These are phyloP conservation scores for Pseudogymnoascus sp. DNA, from an alignment of 2,329 filamentous ascomycete genomes.

Conservation along the genomic window DNA sequence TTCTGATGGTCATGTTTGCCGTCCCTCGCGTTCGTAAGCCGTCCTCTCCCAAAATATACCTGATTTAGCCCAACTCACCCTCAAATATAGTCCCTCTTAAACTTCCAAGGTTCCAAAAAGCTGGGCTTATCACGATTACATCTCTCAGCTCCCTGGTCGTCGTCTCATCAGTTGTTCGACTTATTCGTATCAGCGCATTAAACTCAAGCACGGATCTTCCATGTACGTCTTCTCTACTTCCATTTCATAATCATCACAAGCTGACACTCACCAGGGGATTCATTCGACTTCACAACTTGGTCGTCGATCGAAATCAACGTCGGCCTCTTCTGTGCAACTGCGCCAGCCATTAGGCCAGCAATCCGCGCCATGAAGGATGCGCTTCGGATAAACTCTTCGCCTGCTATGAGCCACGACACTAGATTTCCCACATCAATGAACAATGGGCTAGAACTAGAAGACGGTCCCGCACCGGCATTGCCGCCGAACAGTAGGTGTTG, in stretches of 20 bases:
- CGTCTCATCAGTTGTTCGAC: conserved; percentile 12
- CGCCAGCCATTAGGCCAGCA: conserved; percentile 16
- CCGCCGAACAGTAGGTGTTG: not conserved
- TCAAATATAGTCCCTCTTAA: conserved; percentile 14
- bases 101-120: conserved; percentile 16
- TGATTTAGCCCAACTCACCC: not conserved
- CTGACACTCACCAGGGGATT: conserved; percentile 11
- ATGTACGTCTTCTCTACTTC: conserved; percentile 12
- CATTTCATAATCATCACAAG: not conserved
- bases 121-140: conserved; percentile 14
- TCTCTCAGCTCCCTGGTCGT: conserved; percentile 17
- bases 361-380: conserved; percentile 8
- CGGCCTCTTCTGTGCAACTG: conserved; percentile 17
- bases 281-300: conserved; percentile 15
- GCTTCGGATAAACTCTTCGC: not conserved
- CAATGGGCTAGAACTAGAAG: not conserved
- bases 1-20: conserved; percentile 17
- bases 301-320: conserved; percentile 16
- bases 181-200: conserved; percentile 5
- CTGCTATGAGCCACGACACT: not conserved
- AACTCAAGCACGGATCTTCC: conserved; percentile 11
- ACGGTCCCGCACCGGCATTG: not conserved
- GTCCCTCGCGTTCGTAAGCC: conserved; percentile 17
- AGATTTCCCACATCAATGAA: not conserved
- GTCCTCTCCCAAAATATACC: not conserved